Base-by-base conservation (phyloP, 2,329 filamentous ascomycete species). In the Mycosphaerelloides madeirae region DNA sequence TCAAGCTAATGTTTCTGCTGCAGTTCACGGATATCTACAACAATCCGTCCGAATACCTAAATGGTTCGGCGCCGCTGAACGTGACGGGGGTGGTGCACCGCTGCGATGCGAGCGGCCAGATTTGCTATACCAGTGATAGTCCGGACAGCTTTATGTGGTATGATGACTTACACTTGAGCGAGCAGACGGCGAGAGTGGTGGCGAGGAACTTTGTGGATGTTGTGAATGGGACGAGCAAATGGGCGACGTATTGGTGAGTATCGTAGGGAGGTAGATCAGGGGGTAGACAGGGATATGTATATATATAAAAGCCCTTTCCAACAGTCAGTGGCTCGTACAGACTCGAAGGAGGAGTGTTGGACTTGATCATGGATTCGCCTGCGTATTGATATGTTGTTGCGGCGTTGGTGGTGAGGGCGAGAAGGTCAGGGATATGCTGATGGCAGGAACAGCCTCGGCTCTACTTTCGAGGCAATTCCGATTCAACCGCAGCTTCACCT, bases 141-240 rank as follows among this genome's bases (percentile, higher is more conserved):
- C 64, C 71, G 28, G 77, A 84, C 53, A 80, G 77, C 35, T 90
- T 78, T 61, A 53, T 87, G 61, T 90, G 85, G 83, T 85, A 74
- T 56, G 85, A 91, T 65, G 77, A 81, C 59, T 63, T 90, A 59
- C 86, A 91, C 68, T 84, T 84, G 0, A 81, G 80, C 22, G 74
- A 81, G 65, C 77, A 79, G 65, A 76, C 81, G 6, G 75, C 79
- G 64, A 68, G 76, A 57, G 68, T 74, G 33, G 71, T 83, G 39
- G 80, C 78, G 14, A 67, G 65, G 46, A 73, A 78, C 44, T 82
- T 83, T 61, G 65, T 77, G 3, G 69, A 72, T 28, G 72, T 81
- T 1, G 63, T 82, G 6, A 63, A 68, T 22, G 79, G 79, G 1
- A 55, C 54, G 46, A 73, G 71, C 50, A 62, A 62, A 55, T 75